These are phyloP conservation scores for Phytophthora lateralis DNA, from an alignment of 352 stramenopile species.

Conservation along the genomic window DNA sequence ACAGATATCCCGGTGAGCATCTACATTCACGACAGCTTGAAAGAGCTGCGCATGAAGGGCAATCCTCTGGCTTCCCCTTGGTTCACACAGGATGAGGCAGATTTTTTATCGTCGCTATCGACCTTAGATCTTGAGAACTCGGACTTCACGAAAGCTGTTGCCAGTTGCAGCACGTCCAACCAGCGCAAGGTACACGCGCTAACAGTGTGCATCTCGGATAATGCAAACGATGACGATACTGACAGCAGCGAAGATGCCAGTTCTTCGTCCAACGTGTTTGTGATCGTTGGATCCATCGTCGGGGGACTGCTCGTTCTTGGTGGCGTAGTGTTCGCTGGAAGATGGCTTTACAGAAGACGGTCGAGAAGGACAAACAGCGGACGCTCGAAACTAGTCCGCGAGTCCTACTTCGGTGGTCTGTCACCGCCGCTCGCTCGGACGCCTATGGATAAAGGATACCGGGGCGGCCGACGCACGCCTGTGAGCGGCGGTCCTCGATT, in stretches of 20 bases:
- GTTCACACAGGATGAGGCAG: conserved; percentile 48
- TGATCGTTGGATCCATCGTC: conserved; percentile 42
- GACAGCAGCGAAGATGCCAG: conserved; percentile 12
- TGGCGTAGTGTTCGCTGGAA: conserved; percentile 16
- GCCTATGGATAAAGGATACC: conserved; percentile 30
- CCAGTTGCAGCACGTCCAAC: conserved; percentile 26
- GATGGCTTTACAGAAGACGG: conserved; percentile 30
- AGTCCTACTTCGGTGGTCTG: conserved; percentile 43
- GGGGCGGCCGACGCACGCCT: conserved; percentile 27
- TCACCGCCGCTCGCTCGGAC: conserved; percentile 38
- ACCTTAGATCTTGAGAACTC: conserved; percentile 38
- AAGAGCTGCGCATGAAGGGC: conserved; percentile 45
- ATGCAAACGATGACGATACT: conserved; percentile 14
- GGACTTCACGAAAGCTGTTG: conserved; percentile 39
- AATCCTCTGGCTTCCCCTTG: conserved; percentile 47
- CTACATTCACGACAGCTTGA: conserved; percentile 52
- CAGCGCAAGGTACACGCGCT: conserved; percentile 32
- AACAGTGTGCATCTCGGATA: conserved; percentile 38
- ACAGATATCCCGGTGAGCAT: conserved; percentile 50
- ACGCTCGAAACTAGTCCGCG: conserved; percentile 25
- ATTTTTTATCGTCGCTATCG: conserved; percentile 36
- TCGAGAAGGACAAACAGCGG: conserved; percentile 2
- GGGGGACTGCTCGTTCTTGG: conserved; percentile 43
- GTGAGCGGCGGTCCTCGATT: conserved; percentile 28
- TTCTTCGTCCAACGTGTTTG: conserved; percentile 19